A percentile compares a stretch with the other conserved stretches of the same genome.
Conservation (phyloP, 2,329 filamentous ascomycete genomes). For the Cercospora citrullina region DNA sequence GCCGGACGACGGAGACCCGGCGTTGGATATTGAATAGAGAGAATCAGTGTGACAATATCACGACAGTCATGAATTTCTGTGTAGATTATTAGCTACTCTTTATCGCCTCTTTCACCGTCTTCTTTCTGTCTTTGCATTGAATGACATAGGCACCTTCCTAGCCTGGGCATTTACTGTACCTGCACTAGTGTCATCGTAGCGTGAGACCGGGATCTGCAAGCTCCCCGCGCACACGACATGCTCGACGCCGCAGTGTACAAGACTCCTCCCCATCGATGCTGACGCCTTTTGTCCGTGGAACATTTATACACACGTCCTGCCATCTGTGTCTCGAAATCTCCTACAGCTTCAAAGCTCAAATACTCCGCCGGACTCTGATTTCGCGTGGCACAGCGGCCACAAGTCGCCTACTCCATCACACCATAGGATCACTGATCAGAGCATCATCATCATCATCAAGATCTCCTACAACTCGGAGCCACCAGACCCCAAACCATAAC, state of each 20-base stretch:
- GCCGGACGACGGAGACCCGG: conserved; percentile 58
- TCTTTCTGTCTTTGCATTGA: background rate
- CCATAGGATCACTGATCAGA: background rate
- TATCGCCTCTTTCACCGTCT: background rate
- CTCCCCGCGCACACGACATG: background rate
- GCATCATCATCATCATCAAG: background rate
- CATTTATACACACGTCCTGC: background rate
- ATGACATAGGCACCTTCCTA: background rate
- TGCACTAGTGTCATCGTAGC: conserved; percentile 11
- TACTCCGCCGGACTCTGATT: background rate
- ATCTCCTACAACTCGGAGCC: background rate
- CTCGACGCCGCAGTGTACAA: background rate
- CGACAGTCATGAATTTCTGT: background rate
- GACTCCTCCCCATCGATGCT: conserved; percentile 1
- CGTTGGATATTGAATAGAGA: conserved; percentile 32
- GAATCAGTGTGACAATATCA: conserved; percentile 13
- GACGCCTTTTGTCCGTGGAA: background rate
- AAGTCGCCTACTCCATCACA: background rate
- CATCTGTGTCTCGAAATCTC: background rate
- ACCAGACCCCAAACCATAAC: background rate
- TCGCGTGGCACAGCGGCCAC: background rate
- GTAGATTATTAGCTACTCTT: conserved; percentile 1
- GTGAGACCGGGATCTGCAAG: background rate
- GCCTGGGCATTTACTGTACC: conserved; percentile 3
- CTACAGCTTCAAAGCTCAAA: background rate